Percentiles rank a stretch among this genome's conserved stretches.
Evolutionary conservation across 352 stramenopile genomes (phyloP).

Genomic region (Phytophthora pluvialis): DNA sequence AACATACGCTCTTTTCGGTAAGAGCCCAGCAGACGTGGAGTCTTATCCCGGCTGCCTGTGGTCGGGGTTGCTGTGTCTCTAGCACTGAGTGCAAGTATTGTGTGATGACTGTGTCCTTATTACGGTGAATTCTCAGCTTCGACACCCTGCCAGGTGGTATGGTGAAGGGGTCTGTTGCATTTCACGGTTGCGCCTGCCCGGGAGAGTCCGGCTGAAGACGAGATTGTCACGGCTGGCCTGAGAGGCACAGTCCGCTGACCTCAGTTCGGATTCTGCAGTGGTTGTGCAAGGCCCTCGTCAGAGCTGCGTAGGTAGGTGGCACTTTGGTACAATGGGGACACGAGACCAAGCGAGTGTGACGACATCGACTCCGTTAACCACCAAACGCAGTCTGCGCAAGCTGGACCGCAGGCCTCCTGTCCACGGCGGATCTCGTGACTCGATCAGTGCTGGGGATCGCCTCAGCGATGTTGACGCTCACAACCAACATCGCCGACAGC

Average conservation of each 20-base stretch:
- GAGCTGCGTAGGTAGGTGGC: background rate
- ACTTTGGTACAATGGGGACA: conserved; percentile 12
- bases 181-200: background rate
- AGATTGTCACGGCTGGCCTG: background rate
- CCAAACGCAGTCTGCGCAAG: conserved; percentile 4
- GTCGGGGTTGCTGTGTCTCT: background rate
- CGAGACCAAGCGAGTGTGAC: background rate
- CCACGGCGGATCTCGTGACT: conserved; percentile 5
- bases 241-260: background rate
- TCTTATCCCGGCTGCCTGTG: conserved; percentile 23
- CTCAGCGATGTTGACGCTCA: conserved; percentile 6
- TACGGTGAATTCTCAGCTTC: background rate
- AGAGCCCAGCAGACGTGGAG: background rate
- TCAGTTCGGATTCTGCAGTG: conserved; percentile 32
- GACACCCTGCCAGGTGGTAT: conserved; percentile 12
- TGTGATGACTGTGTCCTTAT: background rate
- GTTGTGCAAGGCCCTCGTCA: conserved; percentile 9
- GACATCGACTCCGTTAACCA: background rate
- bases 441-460: background rate
- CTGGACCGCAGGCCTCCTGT: conserved; percentile 13
- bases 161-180: background rate
- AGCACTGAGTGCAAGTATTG: background rate
- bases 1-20: background rate
- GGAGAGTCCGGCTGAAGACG: conserved; percentile 11
- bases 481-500: conserved; percentile 46